Evolutionary conservation across 805 yeast species (phyloP).

Genomic region (Candida orba): DNA sequence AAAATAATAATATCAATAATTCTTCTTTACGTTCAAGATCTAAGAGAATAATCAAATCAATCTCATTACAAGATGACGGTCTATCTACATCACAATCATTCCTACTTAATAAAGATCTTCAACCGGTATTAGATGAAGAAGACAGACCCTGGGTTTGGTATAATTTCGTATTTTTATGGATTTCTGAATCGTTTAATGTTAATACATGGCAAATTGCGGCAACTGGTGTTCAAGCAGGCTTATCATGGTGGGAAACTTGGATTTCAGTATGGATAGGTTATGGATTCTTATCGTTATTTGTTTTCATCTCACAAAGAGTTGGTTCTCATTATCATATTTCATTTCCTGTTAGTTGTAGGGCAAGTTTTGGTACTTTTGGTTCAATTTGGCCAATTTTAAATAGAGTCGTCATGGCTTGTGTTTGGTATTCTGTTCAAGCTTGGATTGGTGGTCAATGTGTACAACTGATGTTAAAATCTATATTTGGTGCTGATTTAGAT

Average conservation of each 20-base stretch:
- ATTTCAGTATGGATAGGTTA: conserved; percentile 85
- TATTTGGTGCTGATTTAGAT: conserved; percentile 61
- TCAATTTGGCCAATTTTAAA: conserved; percentile 83
- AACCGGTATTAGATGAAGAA: conserved; percentile 60
- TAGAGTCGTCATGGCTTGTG: conserved; percentile 78
- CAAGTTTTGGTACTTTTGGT: conserved; percentile 83
- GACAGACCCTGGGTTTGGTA: conserved; percentile 85
- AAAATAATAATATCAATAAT: no score
- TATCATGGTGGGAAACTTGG: conserved; percentile 92
- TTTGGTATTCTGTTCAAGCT: conserved; percentile 86
- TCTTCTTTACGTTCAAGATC: background rate
- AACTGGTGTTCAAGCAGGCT: conserved; percentile 69
- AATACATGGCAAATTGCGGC: conserved; percentile 90
- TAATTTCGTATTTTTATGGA: conserved; percentile 75
- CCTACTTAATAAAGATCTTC: conserved; percentile 65
- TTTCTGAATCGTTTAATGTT: conserved; percentile 83
- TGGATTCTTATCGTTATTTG: conserved; percentile 58
- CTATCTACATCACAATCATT: conserved; percentile 55
- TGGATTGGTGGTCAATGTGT: conserved; percentile 84
- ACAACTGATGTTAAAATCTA: conserved; percentile 63
- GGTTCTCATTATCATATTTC: conserved; percentile 78
- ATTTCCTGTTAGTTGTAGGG: conserved; percentile 75
- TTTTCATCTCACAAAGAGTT: conserved; percentile 64
- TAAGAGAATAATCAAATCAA: conserved; percentile 5
- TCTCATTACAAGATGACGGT: conserved; percentile 17